Evolutionary conservation across 208 protist species (phyloP).

Genomic region (Chromosphaera perkinsii): DNA sequence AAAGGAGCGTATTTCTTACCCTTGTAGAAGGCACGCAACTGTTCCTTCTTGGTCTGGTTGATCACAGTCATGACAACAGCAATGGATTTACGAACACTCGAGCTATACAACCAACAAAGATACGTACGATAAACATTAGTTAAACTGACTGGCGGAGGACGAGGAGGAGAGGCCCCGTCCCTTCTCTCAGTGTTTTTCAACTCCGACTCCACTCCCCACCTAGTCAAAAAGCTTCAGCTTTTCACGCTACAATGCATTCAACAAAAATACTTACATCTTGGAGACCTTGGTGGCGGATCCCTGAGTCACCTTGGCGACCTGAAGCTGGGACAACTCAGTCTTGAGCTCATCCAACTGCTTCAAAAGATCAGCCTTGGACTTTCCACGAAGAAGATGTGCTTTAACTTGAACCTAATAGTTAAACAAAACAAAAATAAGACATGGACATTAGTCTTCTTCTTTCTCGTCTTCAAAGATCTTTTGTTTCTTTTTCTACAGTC

Average conservation of each 20-base stretch:
- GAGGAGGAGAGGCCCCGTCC: background rate
- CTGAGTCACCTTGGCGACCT: conserved; percentile 86
- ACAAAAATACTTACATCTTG: conserved; percentile 68
- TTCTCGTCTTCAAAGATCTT: too few relatives aligned
- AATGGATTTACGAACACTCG: conserved; percentile 57
- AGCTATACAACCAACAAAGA: background rate
- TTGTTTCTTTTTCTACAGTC: too few relatives aligned
- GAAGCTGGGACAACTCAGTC: conserved; percentile 90
- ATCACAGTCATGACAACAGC: conserved; percentile 92
- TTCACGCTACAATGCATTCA: background rate
- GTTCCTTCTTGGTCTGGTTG: conserved; percentile 82
- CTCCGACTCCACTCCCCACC: background rate
- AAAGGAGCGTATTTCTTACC: conserved; percentile 71
- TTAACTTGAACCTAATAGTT: conserved; percentile 51
- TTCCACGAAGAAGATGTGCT: conserved; percentile 76
- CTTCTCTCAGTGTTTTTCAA: background rate
- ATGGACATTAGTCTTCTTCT: too few relatives aligned
- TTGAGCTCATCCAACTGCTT: conserved; percentile 91
- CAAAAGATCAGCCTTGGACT: conserved; percentile 89
- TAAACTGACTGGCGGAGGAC: too few relatives aligned
- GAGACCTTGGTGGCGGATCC: conserved; percentile 76
- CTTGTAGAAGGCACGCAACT: conserved; percentile 84
- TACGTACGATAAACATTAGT: background rate
- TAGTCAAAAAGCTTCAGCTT: too few relatives aligned
- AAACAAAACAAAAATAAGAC: too few relatives aligned